phyloP scores from a whole-genome alignment of 345 rosid genomes.

The Microcos paniculata region DNA sequence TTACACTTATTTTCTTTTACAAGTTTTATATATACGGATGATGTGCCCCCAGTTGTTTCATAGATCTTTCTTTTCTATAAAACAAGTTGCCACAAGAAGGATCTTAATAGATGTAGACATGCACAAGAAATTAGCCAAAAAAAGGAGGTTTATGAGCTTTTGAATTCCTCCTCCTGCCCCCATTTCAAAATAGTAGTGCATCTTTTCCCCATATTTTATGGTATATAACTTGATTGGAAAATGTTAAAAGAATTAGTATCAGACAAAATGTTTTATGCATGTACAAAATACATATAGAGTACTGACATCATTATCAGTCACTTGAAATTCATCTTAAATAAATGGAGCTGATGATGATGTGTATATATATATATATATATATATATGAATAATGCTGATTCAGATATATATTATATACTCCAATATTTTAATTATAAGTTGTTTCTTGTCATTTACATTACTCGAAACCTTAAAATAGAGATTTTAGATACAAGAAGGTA shows the following conservation, averaged over 20 bases:
- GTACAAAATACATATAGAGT: too few species aligned
- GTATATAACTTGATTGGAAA: background rate
- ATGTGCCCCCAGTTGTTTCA: background rate
- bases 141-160: background rate
- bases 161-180: background rate
- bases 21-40: background rate
- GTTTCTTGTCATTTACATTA: too few species aligned
- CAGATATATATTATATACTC: too few species aligned
- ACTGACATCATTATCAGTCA: too few species aligned
- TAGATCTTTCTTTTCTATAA: background rate
- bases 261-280: background rate
- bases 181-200: background rate
- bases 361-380: too few species aligned
- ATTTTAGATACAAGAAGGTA: too few species aligned
- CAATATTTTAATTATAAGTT: too few species aligned
- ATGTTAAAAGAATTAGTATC: conserved; percentile 1
- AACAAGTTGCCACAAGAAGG: background rate
- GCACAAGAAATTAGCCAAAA: background rate
- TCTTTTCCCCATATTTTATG: background rate
- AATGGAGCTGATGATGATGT: too few species aligned
- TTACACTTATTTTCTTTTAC: too few species aligned
- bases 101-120: background rate
- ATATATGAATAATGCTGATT: too few species aligned
- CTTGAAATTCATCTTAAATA: too few species aligned
- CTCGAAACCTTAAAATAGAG: too few species aligned